Conservation (phyloP, 2,329 filamentous ascomycete species). For the Alternaria viburni region DNA sequence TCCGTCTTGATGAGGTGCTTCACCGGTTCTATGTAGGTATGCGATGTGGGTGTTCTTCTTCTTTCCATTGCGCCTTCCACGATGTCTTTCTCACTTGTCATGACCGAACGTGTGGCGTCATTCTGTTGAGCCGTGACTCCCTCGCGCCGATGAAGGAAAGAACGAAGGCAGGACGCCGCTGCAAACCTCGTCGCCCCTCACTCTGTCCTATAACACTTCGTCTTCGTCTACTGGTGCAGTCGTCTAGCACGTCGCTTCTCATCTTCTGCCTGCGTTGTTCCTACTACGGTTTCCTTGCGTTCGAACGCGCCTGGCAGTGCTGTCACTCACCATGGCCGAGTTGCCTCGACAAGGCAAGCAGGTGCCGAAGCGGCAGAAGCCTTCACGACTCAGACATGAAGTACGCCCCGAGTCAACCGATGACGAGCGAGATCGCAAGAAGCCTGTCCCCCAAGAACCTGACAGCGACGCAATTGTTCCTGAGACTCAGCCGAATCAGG, state of each 20-base stretch:
- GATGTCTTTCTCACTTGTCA: neutral
- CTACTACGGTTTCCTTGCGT: neutral
- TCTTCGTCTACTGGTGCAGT: neutral
- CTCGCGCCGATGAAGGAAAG: constrained; percentile 16
- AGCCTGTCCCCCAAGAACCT: constrained; percentile 18
- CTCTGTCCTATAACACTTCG: neutral
- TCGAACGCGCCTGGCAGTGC: neutral
- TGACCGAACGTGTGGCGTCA: neutral
- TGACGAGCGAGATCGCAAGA: constrained; percentile 11
- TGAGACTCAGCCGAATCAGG: constrained; percentile 27
- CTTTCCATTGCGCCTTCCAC: neutral
- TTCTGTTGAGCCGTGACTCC: constrained; percentile 17
- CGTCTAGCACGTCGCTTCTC: neutral
- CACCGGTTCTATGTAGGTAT: neutral
- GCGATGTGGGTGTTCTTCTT: neutral
- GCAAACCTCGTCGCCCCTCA: constrained; percentile 12
- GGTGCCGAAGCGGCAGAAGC: constrained; percentile 2
- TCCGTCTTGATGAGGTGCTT: neutral
- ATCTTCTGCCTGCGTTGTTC: neutral
- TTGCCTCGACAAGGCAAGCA: constrained; percentile 9
- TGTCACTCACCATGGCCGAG: constrained; percentile 19
- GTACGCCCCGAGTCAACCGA: constrained; percentile 19
- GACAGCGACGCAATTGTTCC: constrained; percentile 24
- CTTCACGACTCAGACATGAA: constrained; percentile 34
- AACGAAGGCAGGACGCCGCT: constrained; percentile 14